These are phyloP conservation scores for Xylariales sp. DNA, from an alignment of 2,329 filamentous ascomycete species.

Conservation along the genomic window DNA sequence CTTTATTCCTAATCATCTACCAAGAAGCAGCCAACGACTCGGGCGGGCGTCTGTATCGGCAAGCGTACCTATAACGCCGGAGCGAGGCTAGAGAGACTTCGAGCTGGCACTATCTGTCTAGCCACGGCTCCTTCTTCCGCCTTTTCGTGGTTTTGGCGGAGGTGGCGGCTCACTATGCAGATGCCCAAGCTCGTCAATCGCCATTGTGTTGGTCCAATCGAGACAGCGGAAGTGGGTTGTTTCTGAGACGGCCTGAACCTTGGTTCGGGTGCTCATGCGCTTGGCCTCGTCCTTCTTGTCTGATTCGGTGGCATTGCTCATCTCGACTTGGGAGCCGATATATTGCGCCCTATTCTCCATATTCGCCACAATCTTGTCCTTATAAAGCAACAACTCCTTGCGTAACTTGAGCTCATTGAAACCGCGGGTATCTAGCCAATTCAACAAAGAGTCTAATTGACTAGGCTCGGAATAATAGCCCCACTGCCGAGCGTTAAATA, in stretches of 20 bases:
- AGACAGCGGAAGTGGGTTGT: slow-evolving; percentile 61
- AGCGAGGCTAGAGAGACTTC: not conserved
- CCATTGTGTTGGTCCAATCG: slow-evolving; percentile 67
- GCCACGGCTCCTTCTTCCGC: slow-evolving; percentile 57
- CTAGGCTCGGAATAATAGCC: slow-evolving; percentile 88
- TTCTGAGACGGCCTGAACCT: slow-evolving; percentile 61
- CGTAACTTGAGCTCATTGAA: slow-evolving; percentile 86
- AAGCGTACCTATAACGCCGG: not conserved
- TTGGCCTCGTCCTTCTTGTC: slow-evolving; percentile 54
- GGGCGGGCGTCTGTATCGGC: not conserved
- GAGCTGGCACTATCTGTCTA: slow-evolving; percentile 11
- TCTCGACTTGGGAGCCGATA: slow-evolving; percentile 61
- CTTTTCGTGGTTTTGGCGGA: slow-evolving; percentile 62
- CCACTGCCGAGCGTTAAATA: slow-evolving; percentile 85
- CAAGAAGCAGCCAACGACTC: not conserved
- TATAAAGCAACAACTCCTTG: slow-evolving; percentile 84
- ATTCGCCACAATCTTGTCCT: slow-evolving; percentile 78
- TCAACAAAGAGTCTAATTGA: slow-evolving; percentile 80
- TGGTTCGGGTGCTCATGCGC: slow-evolving; percentile 60
- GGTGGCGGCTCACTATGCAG: slow-evolving; percentile 67
- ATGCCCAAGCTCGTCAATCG: slow-evolving; percentile 67
- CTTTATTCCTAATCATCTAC: too few species aligned
- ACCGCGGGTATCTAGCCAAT: slow-evolving; percentile 89
- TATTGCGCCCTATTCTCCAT: slow-evolving; percentile 86
- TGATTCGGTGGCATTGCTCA: slow-evolving; percentile 48